phyloP scores from a whole-genome alignment of 331 rosid genomes.

The Acacia pycnantha region DNA sequence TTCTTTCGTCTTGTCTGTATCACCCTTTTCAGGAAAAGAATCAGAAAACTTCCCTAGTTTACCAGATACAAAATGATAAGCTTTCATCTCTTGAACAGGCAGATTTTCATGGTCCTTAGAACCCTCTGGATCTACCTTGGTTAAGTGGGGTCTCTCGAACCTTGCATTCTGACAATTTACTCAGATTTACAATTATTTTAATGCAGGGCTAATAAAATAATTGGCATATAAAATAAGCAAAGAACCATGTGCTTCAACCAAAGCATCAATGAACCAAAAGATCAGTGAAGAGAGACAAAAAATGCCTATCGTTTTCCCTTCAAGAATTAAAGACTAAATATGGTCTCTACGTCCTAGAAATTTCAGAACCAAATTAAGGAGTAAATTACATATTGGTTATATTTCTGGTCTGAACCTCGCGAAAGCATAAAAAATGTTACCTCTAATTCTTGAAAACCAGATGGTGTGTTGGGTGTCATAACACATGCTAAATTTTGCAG shows the following conservation, averaged over 20 bases:
- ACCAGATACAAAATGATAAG: conserved; percentile 25
- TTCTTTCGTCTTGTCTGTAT: conserved; percentile 44
- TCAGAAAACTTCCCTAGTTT: conserved; percentile 33
- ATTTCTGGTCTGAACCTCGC: conserved; percentile 1
- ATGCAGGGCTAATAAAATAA: conserved; percentile 22
- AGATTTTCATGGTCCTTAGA: conserved; percentile 37
- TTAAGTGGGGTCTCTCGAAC: conserved; percentile 32
- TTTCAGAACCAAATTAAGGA: background rate
- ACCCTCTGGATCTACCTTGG: conserved; percentile 33
- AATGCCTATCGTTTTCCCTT: background rate
- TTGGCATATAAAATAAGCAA: conserved; percentile 1
- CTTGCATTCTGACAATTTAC: conserved; percentile 41
- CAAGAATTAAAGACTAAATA: background rate
- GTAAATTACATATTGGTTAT: background rate
- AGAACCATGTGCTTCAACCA: conserved; percentile 6
- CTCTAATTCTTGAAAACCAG: conserved; percentile 10
- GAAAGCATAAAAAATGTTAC: background rate
- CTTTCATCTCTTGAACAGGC: conserved; percentile 31
- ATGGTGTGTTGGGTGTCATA: background rate
- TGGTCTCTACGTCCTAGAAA: background rate
- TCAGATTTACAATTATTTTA: conserved; percentile 13
- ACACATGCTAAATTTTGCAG: background rate
- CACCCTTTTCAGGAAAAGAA: conserved; percentile 34
- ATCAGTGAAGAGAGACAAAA: background rate
- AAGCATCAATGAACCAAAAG: conserved; percentile 7